Conservation (phyloP, 2,329 filamentous ascomycete genomes). For the Hypoxylon sp. region DNA sequence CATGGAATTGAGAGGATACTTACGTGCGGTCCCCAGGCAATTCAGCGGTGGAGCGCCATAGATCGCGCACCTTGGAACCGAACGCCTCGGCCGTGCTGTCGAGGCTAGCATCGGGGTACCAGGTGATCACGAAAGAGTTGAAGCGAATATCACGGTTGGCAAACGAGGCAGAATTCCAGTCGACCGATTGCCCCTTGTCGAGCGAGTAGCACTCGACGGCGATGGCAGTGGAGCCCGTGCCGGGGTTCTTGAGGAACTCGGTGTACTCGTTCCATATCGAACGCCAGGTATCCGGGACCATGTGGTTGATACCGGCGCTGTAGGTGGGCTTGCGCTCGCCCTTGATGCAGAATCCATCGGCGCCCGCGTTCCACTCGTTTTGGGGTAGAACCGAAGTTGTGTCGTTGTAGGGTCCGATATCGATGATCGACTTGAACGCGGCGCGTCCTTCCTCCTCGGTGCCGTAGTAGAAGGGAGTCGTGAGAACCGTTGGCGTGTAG, state of each 20-base stretch:
- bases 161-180: conserved; percentile 39
- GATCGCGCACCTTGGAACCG: conserved; percentile 43
- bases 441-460: conserved; percentile 42
- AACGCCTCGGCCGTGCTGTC: conserved; percentile 49
- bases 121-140: conserved; percentile 50
- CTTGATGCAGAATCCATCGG: conserved; percentile 48
- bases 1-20: conserved; percentile 13
- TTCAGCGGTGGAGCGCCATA: conserved; percentile 40
- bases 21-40: conserved; percentile 34
- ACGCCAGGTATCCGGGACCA: conserved; percentile 50
- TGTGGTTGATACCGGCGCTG: conserved; percentile 45
- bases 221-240: conserved; percentile 45
- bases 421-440: conserved; percentile 49
- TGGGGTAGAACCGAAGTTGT: conserved; percentile 46
- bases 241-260: conserved; percentile 46
- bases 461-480: conserved; percentile 46
- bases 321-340: conserved; percentile 53
- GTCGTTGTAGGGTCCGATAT: conserved; percentile 44
- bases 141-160: conserved; percentile 48
- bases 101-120: conserved; percentile 49
- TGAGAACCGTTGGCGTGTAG: conserved; percentile 41
- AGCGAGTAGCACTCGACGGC: conserved; percentile 51
- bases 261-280: conserved; percentile 51
- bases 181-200: conserved; percentile 38
- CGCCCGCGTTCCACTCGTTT: conserved; percentile 51